Evolutionary conservation across 768 basidiomycete genomes (phyloP).

Genomic region (Termitomyces sp.): DNA sequence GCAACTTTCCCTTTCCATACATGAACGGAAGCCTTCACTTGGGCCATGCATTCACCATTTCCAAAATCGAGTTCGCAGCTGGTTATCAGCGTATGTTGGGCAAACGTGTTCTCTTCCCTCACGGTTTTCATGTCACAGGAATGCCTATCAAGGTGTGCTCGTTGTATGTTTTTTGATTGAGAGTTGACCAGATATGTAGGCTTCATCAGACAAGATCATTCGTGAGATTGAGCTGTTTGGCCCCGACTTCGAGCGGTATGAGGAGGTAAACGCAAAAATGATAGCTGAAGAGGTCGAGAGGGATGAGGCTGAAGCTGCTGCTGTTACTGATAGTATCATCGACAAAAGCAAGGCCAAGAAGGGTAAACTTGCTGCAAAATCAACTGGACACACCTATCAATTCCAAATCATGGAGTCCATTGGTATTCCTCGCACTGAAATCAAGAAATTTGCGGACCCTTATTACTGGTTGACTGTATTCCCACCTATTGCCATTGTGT

Average conservation of each 20-base stretch:
- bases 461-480: constrained; percentile 90
- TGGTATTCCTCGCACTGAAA: constrained; percentile 81
- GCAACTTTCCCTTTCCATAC: constrained; percentile 94
- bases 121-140: constrained; percentile 96
- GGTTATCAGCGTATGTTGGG: constrained; percentile 96
- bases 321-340: constrained; percentile 38
- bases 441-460: constrained; percentile 98
- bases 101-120: constrained; percentile 93
- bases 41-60: constrained; percentile 97
- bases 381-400: constrained; percentile 92
- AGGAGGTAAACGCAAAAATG: constrained; percentile 41
- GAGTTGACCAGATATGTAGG: constrained; percentile 40
- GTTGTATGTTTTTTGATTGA: background rate
- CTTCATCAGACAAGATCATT: constrained; percentile 95
- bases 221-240: constrained; percentile 98
- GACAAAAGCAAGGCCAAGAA: constrained; percentile 86
- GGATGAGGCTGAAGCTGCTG: constrained; percentile 33
- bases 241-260: constrained; percentile 75
- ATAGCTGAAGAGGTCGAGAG: constrained; percentile 44
- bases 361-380: constrained; percentile 90
- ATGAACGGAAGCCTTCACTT: constrained; percentile 98
- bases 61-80: constrained; percentile 95
- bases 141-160: constrained; percentile 95
- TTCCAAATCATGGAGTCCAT: constrained; percentile 99
- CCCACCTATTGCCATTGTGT: constrained; percentile 79